Base-by-base conservation (phyloP, 164 flowering plant species). In the Vitis labrusca region DNA sequence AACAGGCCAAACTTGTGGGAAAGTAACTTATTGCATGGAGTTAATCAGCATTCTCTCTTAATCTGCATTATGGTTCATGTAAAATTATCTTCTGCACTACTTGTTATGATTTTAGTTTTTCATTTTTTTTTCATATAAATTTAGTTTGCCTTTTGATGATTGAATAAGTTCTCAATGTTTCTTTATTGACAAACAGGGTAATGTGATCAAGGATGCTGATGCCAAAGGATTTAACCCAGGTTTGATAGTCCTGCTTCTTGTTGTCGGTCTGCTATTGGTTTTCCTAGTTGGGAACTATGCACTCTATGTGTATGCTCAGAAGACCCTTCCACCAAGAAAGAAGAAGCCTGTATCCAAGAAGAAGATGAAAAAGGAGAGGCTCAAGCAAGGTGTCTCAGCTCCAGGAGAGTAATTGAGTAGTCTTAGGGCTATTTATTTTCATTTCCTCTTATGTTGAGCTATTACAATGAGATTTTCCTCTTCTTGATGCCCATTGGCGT, bases 271-370 rank as follows among this genome's bases (percentile, higher is more conserved):
- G 9, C 65, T 96, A 23, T 61, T 87, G 76, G 32, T 71, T 17
- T 92, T 96, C 82, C 85, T 96, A 6, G 74, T 87, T 13, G 99
- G 97, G 16, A 96, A 96, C 71, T 88, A 85, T 66, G 73, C 72
- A 6, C 91, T 96, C 7, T 96, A 93, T 77, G 9, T 68, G 13
- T 93, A 93, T 76, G 99, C 99, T 6, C 97, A 93, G 82, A 96
- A 85, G 80, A 85, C 84, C 66, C 85, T 92, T 30, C 98, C 98
- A 16, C 92, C 97, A 19, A 87, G 63, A 79, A 96, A 91, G 73
- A 96, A 96, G 93, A 96, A 96, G 82, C 99, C 98, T 0, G 72
- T 96, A 64, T 96, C 99, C 67, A 93, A 96, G 90, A 96, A 96
- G 90, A 96, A 96, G 91, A 76, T 96, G 91, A 96, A 91, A 89